Evolutionary conservation across 2,329 filamentous ascomycete species (phyloP).

Genomic region (Huntiella decipiens): DNA sequence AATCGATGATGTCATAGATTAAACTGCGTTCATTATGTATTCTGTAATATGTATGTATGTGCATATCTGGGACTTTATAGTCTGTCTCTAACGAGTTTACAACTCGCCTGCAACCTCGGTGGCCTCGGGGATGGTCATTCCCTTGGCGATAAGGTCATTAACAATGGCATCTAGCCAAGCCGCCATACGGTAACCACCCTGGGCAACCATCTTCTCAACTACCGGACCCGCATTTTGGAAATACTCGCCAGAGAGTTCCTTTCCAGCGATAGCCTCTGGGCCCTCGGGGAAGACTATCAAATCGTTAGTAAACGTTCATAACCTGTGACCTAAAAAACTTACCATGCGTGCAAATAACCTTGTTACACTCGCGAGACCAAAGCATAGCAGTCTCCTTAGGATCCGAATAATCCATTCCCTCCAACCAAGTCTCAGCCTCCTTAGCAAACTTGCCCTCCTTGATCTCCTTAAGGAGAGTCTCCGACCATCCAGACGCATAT

Average conservation of each 20-base stretch:
- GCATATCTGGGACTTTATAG: not conserved
- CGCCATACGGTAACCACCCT: slow-evolving; percentile 49
- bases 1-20: no score
- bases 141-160: slow-evolving; percentile 16
- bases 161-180: slow-evolving; percentile 47
- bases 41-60: not conserved
- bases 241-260: slow-evolving; percentile 45
- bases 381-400: slow-evolving; percentile 34
- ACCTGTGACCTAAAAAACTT: slow-evolving; percentile 15
- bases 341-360: slow-evolving; percentile 42
- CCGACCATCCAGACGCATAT: slow-evolving; percentile 36
- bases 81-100: not conserved
- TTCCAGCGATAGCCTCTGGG: slow-evolving; percentile 32
- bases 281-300: slow-evolving; percentile 42
- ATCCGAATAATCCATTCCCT: slow-evolving; percentile 35
- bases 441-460: slow-evolving; percentile 33
- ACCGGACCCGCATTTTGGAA: slow-evolving; percentile 43
- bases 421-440: slow-evolving; percentile 34
- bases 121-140: slow-evolving; percentile 2
- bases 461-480: slow-evolving; percentile 35
- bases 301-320: not conserved
- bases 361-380: slow-evolving; percentile 47
- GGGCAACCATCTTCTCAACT: slow-evolving; percentile 47
- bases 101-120: not conserved
- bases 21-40: no score